Conservation (phyloP, 1,284 basidiomycete species). For the Rugosomyces carneus region DNA sequence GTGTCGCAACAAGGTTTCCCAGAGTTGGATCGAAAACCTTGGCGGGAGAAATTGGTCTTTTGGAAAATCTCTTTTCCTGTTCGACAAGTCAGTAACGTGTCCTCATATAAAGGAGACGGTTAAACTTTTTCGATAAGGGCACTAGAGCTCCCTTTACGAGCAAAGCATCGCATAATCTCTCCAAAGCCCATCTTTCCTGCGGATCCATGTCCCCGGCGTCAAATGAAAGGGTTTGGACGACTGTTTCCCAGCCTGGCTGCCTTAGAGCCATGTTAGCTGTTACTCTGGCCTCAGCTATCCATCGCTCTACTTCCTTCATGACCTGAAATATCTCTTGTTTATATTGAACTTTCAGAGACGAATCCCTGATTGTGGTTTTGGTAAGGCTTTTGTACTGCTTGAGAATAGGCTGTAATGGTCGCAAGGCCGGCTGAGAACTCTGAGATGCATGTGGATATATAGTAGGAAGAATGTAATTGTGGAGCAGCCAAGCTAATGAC, state of each 20-base stretch:
- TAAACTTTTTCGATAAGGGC: constrained; percentile 73
- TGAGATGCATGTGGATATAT: constrained; percentile 49
- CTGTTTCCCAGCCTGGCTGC: constrained; percentile 41
- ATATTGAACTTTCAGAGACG: constrained; percentile 48
- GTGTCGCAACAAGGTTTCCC: constrained; percentile 65
- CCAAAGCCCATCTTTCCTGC: constrained; percentile 61
- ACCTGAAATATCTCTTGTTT: constrained; percentile 43
- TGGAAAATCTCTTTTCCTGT: constrained; percentile 55
- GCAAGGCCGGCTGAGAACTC: constrained; percentile 29
- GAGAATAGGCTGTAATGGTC: constrained; percentile 53
- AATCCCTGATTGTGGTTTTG: constrained; percentile 57
- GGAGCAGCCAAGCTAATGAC: constrained; percentile 75
- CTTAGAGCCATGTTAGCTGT: constrained; percentile 42
- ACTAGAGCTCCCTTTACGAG: constrained; percentile 65
- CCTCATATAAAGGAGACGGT: constrained; percentile 16
- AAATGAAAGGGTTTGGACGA: constrained; percentile 16
- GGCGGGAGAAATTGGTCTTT: constrained; percentile 45
- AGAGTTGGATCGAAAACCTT: constrained; percentile 50
- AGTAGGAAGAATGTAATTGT: constrained; percentile 74
- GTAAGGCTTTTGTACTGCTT: constrained; percentile 63
- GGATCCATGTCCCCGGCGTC: constrained; percentile 29
- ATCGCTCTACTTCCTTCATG: constrained; percentile 58
- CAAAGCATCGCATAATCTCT: constrained; percentile 59
- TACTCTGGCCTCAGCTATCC: constrained; percentile 68
- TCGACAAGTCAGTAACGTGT: constrained; percentile 10